Percentiles rank a stretch among this genome's conserved stretches.
phyloP scores from a whole-genome alignment of 176 grass and related monocot genomes.

The Bothriochloa decipiens region DNA sequence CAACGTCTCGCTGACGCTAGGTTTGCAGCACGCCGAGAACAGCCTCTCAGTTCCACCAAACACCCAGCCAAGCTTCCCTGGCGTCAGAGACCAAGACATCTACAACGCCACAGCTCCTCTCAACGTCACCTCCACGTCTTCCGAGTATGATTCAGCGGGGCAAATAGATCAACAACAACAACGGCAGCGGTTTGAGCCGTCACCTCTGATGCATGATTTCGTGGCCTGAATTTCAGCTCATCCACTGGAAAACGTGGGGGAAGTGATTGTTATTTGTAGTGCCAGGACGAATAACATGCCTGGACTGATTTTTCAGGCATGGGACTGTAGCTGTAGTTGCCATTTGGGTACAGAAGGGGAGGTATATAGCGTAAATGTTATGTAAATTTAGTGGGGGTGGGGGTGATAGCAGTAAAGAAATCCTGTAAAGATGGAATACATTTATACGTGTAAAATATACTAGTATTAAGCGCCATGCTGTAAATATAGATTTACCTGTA shows the following conservation, averaged over 20 bases:
- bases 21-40: conserved; percentile 71
- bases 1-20: conserved; percentile 80
- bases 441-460: conserved; percentile 71
- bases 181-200: conserved; percentile 54
- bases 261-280: conserved; percentile 54
- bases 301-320: conserved; percentile 42
- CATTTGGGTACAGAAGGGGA: conserved; percentile 69
- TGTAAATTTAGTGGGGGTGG: conserved; percentile 54
- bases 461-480: conserved; percentile 47
- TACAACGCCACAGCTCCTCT: conserved; percentile 52
- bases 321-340: conserved; percentile 65
- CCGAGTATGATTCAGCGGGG: conserved; percentile 47
- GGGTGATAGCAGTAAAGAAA: conserved; percentile 62
- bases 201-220: conserved; percentile 91
- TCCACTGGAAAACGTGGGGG: background rate
- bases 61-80: conserved; percentile 53
- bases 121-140: conserved; percentile 13
- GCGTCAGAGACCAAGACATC: conserved; percentile 55
- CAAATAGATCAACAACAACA: conserved; percentile 68
- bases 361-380: conserved; percentile 68
- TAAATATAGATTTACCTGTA: conserved; percentile 50
- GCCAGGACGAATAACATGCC: conserved; percentile 54
- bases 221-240: conserved; percentile 62
- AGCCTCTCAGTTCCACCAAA: conserved; percentile 51
- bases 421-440: conserved; percentile 81